Conservation (phyloP, 2,329 filamentous ascomycete genomes). For the Hymenoscyphus repandus region DNA sequence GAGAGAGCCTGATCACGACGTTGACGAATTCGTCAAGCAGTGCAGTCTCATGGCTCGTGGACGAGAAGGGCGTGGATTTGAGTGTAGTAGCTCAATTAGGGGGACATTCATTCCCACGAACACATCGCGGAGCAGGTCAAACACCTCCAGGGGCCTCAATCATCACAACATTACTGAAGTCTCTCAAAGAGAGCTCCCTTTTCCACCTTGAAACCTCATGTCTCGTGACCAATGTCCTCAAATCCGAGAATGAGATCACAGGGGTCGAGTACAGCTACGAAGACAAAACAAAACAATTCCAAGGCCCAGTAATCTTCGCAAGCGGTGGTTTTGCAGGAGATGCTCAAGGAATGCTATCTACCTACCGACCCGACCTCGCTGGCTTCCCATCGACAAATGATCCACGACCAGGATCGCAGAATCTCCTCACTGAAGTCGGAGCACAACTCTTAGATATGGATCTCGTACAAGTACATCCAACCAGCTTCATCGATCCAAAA, state of each 20-base stretch:
- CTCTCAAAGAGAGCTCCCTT: slow-evolving; percentile 41
- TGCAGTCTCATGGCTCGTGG: slow-evolving; percentile 51
- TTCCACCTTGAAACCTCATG: slow-evolving; percentile 49
- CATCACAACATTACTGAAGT: slow-evolving; percentile 46
- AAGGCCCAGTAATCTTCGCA: slow-evolving; percentile 54
- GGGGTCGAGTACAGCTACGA: slow-evolving; percentile 47
- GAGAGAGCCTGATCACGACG: slow-evolving; percentile 41
- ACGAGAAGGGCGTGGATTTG: slow-evolving; percentile 53
- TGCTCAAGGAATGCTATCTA: slow-evolving; percentile 47
- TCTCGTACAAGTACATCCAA: slow-evolving; percentile 58
- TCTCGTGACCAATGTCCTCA: slow-evolving; percentile 47
- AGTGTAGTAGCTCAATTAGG: slow-evolving; percentile 53
- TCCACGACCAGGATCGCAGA: slow-evolving; percentile 48
- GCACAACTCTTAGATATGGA: slow-evolving; percentile 42
- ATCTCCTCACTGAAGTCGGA: slow-evolving; percentile 35
- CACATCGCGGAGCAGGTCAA: slow-evolving; percentile 51
- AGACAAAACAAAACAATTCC: slow-evolving; percentile 31
- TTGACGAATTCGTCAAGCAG: slow-evolving; percentile 43
- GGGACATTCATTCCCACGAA: slow-evolving; percentile 51
- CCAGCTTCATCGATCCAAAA: slow-evolving; percentile 55
- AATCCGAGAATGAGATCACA: slow-evolving; percentile 34
- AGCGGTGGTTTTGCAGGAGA: slow-evolving; percentile 60
- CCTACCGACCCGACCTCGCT: slow-evolving; percentile 53
- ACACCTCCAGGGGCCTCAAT: slow-evolving; percentile 56
- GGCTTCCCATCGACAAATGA: slow-evolving; percentile 61